Base-by-base conservation (phyloP, 495 filamentous ascomycete genomes). In the Alectoria sarmentosa region DNA sequence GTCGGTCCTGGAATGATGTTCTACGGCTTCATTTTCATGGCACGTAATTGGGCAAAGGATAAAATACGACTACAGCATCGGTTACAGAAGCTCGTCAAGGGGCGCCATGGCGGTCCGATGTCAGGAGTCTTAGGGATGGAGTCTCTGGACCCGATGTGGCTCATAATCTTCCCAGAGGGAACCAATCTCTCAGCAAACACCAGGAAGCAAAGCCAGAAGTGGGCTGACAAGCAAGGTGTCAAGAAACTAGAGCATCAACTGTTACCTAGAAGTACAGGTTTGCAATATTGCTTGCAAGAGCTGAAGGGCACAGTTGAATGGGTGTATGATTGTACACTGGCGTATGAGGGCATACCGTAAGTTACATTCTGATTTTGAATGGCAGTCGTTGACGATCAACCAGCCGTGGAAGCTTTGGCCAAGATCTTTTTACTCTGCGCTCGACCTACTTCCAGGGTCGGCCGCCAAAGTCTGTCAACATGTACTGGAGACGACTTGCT, bases 21-120 rank as follows among this genome's bases (percentile, higher is more conserved):
- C 72, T 88, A 83, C 67, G 82, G 84, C 46, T 89, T 88, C 69
- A 83, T 89, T 62, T 88, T 89, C 73, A 83, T 89, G 75, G 82
- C 85, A 38, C 81, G 86, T 28, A 88, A 86, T 64, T 89, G 86
- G 86, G 67, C 76, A 17, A 84, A 79, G 28, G 86, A 89, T 67
- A 85, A 85, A 65, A 76, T 81, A 36, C 77, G 85, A 10, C 73
- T 89, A 38, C 73, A 81, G 49, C 78, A 87, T 70, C 82, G 85
- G 4, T 69, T 89, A 52, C 75, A 80, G 58, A 86, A 86, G 70
- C 73, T 89, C 49, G 58, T 57, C 28, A 86, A 83, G 67, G 77
- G 75, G 1, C 71, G 70, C 14, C 80, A 82, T 66, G 66, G 72
- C 0, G 81, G 82, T 19, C 82, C 82, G 4, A 69, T 82, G 46